Evolutionary conservation across 139 green algal genomes (phyloP), one percentile per base, ranked within the genome.

Genomic region (Coelastrella sp.): DNA sequence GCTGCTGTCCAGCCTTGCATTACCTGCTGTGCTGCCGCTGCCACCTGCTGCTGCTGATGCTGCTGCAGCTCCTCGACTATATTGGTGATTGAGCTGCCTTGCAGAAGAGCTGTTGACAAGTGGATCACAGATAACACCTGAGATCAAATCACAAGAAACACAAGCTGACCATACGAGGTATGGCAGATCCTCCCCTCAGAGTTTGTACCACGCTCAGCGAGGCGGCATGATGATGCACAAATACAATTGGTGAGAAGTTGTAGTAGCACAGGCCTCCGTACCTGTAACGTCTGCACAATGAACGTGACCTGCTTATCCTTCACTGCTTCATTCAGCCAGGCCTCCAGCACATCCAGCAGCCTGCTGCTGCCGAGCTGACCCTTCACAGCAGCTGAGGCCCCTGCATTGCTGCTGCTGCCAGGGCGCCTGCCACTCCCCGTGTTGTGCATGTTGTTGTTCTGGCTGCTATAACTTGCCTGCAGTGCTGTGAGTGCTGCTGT

Each of bases 301-400:
- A 80, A 35, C 19, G 48, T 67, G 45, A 48, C 3, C 45, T 80
- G 72, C 30, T 66, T 32, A 13, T 80, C 72, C 21, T 6, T 5
- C 19, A 9, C 19, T 48, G 72, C 72, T 48, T 45, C n/a, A 15
- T 51, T 27, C 72, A 80, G 30, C 72, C 72, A 80, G 48, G 30
- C 30, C 45, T 43, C 45, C 45, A 80, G 45, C 48, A 67, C 27
- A 45, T 43, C 45, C 38, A 80, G 27, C 72, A 80, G 30, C 72
- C 45, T 45, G 72, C 72, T 80, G 72, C 72, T 67, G 72, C 34
- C 19, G 13, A 80, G 72, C 72, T 64, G 48, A 48, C 72, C 48
- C 4, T 48, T n/a, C 21, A 80, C 72, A 48, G 48, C 48, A 48
- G 72, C 72, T 32, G 72, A 80, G 9, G 72, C 45, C 17, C 48